Evolutionary conservation across 2,329 filamentous ascomycete species (phyloP).

Genomic region (Apiospora marii): DNA sequence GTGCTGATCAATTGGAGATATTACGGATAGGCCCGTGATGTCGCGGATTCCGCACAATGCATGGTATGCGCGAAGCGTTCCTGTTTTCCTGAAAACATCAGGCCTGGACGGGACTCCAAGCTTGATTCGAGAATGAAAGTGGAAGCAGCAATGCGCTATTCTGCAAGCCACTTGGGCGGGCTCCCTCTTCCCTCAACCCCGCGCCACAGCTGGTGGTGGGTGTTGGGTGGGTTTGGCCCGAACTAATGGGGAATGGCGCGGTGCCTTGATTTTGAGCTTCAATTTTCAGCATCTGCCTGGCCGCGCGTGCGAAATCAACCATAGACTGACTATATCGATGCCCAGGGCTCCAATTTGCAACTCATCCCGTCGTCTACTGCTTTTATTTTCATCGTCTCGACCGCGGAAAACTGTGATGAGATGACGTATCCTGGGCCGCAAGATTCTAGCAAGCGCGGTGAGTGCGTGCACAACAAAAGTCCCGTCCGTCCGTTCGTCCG

Average conservation of each 20-base stretch:
- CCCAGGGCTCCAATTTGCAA: neutral
- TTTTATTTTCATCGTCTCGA: neutral
- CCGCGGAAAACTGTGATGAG: neutral
- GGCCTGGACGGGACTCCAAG: neutral
- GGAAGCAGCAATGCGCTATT: neutral
- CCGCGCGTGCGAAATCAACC: neutral
- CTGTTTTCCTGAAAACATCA: too few species aligned
- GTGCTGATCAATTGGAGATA: too few species aligned
- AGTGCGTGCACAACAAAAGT: neutral
- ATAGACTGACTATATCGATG: neutral
- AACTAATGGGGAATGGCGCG: conserved; percentile 7
- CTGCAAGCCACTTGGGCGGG: neutral
- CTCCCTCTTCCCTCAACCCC: neutral
- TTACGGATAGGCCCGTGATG: neutral
- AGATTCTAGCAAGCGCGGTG: conserved; percentile 14
- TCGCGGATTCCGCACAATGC: neutral
- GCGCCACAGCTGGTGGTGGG: conserved; percentile 9
- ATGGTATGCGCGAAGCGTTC: too few species aligned
- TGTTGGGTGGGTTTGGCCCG: conserved; percentile 7
- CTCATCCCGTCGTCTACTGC: neutral
- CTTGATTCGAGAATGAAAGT: neutral
- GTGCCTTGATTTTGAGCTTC: conserved; percentile 13
- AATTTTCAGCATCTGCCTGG: conserved; percentile 16
- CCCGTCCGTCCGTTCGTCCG: neutral
- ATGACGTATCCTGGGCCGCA: conserved; percentile 13